Conservation (phyloP, 495 filamentous ascomycete genomes). For the Aspergillus bridgeri region DNA sequence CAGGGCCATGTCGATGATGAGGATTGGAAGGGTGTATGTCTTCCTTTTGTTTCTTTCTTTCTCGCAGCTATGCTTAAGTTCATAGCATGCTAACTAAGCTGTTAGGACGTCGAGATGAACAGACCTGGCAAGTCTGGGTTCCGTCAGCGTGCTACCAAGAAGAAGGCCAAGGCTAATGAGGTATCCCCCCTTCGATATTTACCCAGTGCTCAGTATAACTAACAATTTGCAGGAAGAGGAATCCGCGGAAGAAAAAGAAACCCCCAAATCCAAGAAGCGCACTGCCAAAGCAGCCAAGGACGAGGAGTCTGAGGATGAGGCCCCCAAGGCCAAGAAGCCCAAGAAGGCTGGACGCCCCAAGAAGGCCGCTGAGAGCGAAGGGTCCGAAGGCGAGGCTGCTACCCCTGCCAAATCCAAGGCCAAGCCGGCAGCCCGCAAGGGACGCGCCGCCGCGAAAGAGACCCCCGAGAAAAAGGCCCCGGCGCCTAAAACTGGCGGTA, state of each 20-base stretch:
- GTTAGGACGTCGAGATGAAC: constrained; percentile 65
- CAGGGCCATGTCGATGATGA: constrained; percentile 72
- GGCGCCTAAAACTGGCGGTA: constrained; percentile 5
- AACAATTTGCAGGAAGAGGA: constrained; percentile 19
- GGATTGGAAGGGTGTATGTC: constrained; percentile 75
- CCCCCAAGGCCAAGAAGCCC: constrained; percentile 27
- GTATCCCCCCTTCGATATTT: constrained; percentile 18
- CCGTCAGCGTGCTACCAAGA: constrained; percentile 39
- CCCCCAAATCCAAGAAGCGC: constrained; percentile 38
- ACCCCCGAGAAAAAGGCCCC: constrained; percentile 26
- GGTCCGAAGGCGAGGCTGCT: not conserved
- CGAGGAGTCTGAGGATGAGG: constrained; percentile 24
- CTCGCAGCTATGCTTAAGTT: not conserved
- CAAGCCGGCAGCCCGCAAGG: constrained; percentile 6
- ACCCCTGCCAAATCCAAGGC: constrained; percentile 5
- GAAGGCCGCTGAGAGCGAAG: constrained; percentile 7
- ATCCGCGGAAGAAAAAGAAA: constrained; percentile 32
- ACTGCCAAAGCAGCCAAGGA: constrained; percentile 32
- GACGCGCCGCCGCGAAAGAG: constrained; percentile 21
- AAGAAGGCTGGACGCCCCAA: constrained; percentile 11
- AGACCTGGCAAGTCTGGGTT: constrained; percentile 63
- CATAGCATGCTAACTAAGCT: constrained; percentile 1
- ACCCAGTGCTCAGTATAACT: constrained; percentile 13
- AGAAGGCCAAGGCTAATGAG: constrained; percentile 37
- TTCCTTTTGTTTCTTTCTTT: constrained; percentile 8